Evolutionary conservation across 1,284 basidiomycete species (phyloP).

Genomic region (Bondarzewia mesenterica): DNA sequence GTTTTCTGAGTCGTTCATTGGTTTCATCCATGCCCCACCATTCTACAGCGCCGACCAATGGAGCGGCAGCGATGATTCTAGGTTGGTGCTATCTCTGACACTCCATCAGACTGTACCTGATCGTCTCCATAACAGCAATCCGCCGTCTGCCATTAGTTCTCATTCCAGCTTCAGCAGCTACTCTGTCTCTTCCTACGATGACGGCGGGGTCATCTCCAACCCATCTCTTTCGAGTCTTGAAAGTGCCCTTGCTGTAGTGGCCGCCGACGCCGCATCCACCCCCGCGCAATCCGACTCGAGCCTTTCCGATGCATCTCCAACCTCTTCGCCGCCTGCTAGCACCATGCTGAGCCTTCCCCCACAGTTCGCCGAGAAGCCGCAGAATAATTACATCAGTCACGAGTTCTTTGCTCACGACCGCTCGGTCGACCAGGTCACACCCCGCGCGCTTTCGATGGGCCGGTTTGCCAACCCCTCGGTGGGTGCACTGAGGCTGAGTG

Average conservation of each 20-base stretch:
- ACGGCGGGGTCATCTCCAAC: background rate
- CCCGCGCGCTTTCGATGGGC: background rate
- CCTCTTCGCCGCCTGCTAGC: background rate
- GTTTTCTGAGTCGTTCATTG: background rate
- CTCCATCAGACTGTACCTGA: background rate
- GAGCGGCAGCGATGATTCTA: background rate
- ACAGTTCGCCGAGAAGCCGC: background rate
- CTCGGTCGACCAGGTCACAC: background rate
- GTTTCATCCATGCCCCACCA: background rate
- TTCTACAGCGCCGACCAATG: background rate
- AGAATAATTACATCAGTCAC: background rate
- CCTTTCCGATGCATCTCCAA: background rate
- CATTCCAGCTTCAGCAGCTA: background rate
- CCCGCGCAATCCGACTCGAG: background rate
- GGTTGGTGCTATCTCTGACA: background rate
- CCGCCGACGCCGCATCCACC: background rate
- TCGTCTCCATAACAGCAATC: background rate
- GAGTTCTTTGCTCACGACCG: background rate
- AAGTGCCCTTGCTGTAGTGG: background rate
- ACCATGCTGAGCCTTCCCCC: background rate
- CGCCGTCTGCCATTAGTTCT: background rate
- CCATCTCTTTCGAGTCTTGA: background rate
- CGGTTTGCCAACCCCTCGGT: background rate
- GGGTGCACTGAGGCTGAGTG: too few relatives aligned
- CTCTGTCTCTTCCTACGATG: background rate